These are phyloP conservation scores for Pythium phragmiticola DNA, from an alignment of 352 stramenopile genomes.

Conservation along the genomic window DNA sequence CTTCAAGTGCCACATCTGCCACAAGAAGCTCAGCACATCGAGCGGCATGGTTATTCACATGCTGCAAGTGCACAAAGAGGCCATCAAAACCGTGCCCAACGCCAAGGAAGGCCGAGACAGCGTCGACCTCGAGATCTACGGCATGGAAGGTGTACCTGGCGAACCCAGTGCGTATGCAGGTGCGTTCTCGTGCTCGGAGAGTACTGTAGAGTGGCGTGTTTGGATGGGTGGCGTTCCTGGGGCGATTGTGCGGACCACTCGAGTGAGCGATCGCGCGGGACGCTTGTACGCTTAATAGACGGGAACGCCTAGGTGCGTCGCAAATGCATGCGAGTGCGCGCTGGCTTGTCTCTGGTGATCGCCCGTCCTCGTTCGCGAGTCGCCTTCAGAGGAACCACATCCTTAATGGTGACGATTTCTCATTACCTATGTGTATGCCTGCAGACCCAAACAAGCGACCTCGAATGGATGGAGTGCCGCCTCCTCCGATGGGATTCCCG, in stretches of 20 bases:
- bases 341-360: neutral
- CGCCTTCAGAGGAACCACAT: neutral
- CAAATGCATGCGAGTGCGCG: neutral
- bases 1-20: constrained; percentile 90
- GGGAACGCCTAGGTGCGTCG: constrained; percentile 20
- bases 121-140: constrained; percentile 86
- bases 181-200: constrained; percentile 9
- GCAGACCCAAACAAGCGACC: constrained; percentile 42
- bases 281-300: neutral
- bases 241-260: neutral
- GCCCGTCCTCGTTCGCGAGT: neutral
- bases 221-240: neutral
- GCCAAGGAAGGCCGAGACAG: constrained; percentile 82
- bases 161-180: constrained; percentile 30
- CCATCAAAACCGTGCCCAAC: constrained; percentile 77
- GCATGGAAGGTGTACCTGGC: constrained; percentile 85
- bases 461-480: constrained; percentile 35
- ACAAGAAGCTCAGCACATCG: constrained; percentile 91
- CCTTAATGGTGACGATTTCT: neutral
- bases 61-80: constrained; percentile 89
- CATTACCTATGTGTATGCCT: neutral
- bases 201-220: neutral
- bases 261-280: neutral
- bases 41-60: constrained; percentile 89
- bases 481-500: constrained; percentile 37